These are phyloP conservation scores for Coffea humblotiana DNA, from an alignment of 305 asterid genomes.

Conservation along the genomic window DNA sequence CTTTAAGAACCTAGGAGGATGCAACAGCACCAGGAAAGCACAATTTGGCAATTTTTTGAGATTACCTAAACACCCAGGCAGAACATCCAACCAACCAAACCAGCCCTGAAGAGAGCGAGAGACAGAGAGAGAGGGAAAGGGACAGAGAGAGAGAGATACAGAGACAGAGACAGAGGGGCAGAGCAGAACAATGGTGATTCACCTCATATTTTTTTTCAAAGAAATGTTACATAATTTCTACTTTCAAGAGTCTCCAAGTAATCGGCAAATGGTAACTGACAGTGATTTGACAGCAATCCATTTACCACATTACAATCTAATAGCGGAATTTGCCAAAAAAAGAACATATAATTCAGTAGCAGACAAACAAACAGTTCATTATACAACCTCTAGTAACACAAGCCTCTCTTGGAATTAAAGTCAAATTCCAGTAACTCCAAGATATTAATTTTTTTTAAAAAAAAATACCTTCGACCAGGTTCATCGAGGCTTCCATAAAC, in stretches of 20 bases:
- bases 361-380: background rate
- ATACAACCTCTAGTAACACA: background rate
- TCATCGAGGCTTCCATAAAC: constrained; percentile 94
- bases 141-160: too few species aligned
- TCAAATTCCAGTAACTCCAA: background rate
- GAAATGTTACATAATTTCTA: background rate
- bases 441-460: constrained; percentile 11
- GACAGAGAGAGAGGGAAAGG: too few species aligned
- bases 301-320: constrained; percentile 6
- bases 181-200: background rate
- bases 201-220: background rate
- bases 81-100: too few species aligned
- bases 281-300: background rate
- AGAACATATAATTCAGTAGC: background rate
- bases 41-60: background rate
- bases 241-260: background rate
- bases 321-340: background rate
- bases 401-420: background rate
- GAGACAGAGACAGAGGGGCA: background rate
- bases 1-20: background rate
- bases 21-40: background rate
- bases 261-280: background rate
- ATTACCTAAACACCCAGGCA: background rate
- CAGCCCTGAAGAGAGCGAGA: too few species aligned
- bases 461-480: constrained; percentile 80